Conservation (phyloP, 257 asterid genomes). For the Ophiorrhiza pumila region DNA sequence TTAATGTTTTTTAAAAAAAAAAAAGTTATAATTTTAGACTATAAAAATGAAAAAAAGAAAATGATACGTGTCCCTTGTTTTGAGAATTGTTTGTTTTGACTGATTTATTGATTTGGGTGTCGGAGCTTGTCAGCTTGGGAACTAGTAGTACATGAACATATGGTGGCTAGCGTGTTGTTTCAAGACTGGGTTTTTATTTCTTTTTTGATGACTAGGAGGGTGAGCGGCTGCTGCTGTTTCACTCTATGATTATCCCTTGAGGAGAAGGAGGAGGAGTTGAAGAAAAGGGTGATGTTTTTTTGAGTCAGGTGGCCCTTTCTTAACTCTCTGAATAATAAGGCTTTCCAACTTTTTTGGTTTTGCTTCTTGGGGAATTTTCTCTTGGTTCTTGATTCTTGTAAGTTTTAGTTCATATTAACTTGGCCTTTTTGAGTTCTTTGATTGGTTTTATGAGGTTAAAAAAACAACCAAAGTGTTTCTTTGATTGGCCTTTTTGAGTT, state of each 20-base stretch:
- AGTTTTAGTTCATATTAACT: constrained; percentile 6
- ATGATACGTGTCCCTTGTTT: constrained; percentile 24
- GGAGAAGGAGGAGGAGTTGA: too few relatives aligned
- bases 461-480: too few relatives aligned
- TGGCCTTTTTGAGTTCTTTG: background rate
- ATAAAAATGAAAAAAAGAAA: background rate
- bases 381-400: constrained; percentile 10
- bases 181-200: constrained; percentile 17
- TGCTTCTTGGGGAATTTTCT: constrained; percentile 9
- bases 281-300: constrained; percentile 7
- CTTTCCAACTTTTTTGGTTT: background rate
- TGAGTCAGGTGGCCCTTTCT: constrained; percentile 13
- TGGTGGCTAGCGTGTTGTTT: background rate
- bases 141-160: constrained; percentile 1
- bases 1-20: too few relatives aligned
- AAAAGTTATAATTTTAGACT: constrained; percentile 10
- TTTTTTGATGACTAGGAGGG: constrained; percentile 13
- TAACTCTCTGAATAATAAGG: too few relatives aligned
- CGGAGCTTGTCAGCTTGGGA: too few relatives aligned
- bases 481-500: background rate
- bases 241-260: too few relatives aligned
- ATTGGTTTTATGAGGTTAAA: constrained; percentile 8
- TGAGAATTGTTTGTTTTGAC: constrained; percentile 15
- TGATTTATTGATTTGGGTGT: constrained; percentile 2
- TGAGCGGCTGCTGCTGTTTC: background rate